Evolutionary conservation across 2,329 filamentous ascomycete species (phyloP).

Genomic region (Penicillium olsonii): DNA sequence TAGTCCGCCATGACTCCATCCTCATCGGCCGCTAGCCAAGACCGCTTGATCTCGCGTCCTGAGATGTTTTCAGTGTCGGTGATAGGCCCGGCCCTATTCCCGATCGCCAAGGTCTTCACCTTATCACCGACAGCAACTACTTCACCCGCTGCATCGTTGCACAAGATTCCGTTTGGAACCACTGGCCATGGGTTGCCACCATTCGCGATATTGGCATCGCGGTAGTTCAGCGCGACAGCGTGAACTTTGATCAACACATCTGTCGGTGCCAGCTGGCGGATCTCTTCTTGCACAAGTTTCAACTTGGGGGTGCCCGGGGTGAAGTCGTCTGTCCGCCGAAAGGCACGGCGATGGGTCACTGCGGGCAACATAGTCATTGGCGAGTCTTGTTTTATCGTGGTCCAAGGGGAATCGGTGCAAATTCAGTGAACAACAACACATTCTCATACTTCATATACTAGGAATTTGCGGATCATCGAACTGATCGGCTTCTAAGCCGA

Average conservation of each 20-base stretch:
- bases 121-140: constrained; percentile 41
- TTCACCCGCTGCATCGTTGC: constrained; percentile 48
- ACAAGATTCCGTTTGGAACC: constrained; percentile 30
- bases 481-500: no score
- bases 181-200: constrained; percentile 46
- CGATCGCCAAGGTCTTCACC: constrained; percentile 33
- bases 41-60: constrained; percentile 37
- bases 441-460: no score
- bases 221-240: constrained; percentile 26
- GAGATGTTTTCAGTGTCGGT: constrained; percentile 46
- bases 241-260: constrained; percentile 26
- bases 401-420: no score
- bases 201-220: constrained; percentile 29
- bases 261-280: constrained; percentile 35
- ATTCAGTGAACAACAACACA: no score
- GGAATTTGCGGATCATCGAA: no score
- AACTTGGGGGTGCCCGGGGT: constrained; percentile 36
- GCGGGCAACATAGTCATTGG: background rate
- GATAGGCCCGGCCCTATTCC: constrained; percentile 43
- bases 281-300: constrained; percentile 35
- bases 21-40: constrained; percentile 49
- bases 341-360: constrained; percentile 24
- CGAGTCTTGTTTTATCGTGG: no score
- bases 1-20: constrained; percentile 47
- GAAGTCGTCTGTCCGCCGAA: constrained; percentile 36